phyloP scores from a whole-genome alignment of 805 yeast species.

The Monosporozyma solicola region DNA sequence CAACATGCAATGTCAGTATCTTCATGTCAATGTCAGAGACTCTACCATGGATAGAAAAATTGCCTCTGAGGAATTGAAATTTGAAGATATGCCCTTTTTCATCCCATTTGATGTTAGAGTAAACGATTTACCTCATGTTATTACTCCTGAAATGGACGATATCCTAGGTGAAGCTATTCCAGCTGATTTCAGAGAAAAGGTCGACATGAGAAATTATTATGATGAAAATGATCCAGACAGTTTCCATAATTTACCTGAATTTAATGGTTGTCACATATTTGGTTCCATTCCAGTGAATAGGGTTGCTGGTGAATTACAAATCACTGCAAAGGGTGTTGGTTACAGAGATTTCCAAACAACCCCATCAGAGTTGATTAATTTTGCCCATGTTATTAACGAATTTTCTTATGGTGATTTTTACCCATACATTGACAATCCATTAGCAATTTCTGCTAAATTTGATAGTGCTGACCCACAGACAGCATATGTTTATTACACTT shows the following conservation, averaged over 20 bases:
- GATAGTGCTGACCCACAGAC: constrained; percentile 41
- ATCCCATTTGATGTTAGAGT: constrained; percentile 43
- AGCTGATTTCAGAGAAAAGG: constrained; percentile 49
- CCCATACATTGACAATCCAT: constrained; percentile 80
- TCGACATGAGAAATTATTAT: constrained; percentile 25
- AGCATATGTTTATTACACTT: constrained; percentile 55
- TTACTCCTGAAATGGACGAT: constrained; percentile 56
- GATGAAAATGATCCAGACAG: constrained; percentile 12
- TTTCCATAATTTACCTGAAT: constrained; percentile 42
- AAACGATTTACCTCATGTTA: constrained; percentile 38
- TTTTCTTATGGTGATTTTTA: constrained; percentile 85
- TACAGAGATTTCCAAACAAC: constrained; percentile 38
- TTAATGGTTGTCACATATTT: constrained; percentile 71
- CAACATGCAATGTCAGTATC: constrained; percentile 70
- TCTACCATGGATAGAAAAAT: constrained; percentile 65
- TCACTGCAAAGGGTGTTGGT: constrained; percentile 69
- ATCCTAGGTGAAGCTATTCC: constrained; percentile 55
- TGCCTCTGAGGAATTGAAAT: constrained; percentile 66
- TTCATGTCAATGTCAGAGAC: constrained; percentile 73
- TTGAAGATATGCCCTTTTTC: constrained; percentile 53
- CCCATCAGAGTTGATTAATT: constrained; percentile 49
- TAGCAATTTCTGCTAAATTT: constrained; percentile 53
- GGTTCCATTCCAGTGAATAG: constrained; percentile 80
- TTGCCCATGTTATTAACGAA: constrained; percentile 79
- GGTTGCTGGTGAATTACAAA: constrained; percentile 77